Base-by-base conservation (phyloP, 1,284 basidiomycete genomes). In the Sanguinoderma infundibulare region DNA sequence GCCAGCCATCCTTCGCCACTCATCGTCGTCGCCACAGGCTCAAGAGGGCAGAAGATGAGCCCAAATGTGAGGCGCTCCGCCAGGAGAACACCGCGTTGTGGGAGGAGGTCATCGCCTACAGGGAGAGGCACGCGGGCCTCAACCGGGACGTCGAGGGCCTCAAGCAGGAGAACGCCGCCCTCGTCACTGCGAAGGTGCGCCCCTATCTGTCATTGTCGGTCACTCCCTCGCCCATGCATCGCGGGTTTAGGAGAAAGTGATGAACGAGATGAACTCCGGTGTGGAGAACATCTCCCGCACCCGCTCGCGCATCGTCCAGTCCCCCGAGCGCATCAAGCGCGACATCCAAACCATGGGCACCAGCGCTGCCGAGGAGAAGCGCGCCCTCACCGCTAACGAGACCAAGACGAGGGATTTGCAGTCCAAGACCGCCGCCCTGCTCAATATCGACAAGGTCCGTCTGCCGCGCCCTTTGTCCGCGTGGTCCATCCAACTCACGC, bases 291-390 rank as follows among this genome's bases (percentile, higher is more conserved):
- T 90, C 59, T 75, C 78, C 9, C 82, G 87, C 47, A 86, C 87
- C 0, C 83, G 86, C 52, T 78, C 85, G 12, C 86, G 93, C 32
- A 89, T 96, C 60, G 93, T 96, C 1, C 92, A 93, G 69, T 94
- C 92, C 0, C 94, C 94, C 0, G 94, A 96, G 49, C 84, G 94
- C 38, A 90, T 95, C 68, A 90, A 88, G 72, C 86, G 89, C 57
- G 89, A 87, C 47, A 95, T 96, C 62, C 76, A 81, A 15, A 82
- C 85, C 28, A 94, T 95, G 90, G 81, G 83, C 4, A 71, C 77
- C 9, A 85, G 83, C 0, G 85, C 83, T 0, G 73, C 82, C 59
- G 84, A 89, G 67, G 83, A 90, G 68, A 85, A 90, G 76, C 84
- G 82, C 59, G 80, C 80, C 0, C 79, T 91, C 15, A 78, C 81